Evolutionary conservation across 441 rosid genomes (phyloP).

Genomic region (Adansonia grandidieri): DNA sequence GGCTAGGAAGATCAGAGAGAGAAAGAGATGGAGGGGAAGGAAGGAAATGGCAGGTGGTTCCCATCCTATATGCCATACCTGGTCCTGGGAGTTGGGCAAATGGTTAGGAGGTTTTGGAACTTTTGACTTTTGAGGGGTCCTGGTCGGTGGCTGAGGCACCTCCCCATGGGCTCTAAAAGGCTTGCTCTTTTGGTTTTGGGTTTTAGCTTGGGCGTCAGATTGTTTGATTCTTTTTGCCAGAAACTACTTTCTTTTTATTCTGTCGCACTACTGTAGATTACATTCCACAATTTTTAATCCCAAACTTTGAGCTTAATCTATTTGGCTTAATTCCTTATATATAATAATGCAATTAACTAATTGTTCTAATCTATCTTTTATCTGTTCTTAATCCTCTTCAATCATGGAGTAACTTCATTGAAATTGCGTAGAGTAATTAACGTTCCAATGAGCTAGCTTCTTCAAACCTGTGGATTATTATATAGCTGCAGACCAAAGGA

Average conservation of each 20-base stretch:
- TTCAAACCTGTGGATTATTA: not conserved
- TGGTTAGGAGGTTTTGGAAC: not conserved
- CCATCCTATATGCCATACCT: not conserved
- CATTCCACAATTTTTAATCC: not conserved
- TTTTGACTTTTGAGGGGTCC: not conserved
- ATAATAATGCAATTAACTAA: not conserved
- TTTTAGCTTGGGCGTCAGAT: not conserved
- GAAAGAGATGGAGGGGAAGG: not conserved
- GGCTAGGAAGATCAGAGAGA: not conserved
- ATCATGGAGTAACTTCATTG: not conserved
- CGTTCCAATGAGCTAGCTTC: not conserved
- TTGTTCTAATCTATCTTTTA: too few relatives aligned
- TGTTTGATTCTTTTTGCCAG: not conserved
- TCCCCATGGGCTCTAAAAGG: conserved; percentile 2
- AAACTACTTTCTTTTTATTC: not conserved
- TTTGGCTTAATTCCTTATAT: not conserved
- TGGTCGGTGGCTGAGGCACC: not conserved
- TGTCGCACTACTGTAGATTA: not conserved
- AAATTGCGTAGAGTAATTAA: not conserved
- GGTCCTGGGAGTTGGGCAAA: not conserved
- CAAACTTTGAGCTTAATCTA: not conserved
- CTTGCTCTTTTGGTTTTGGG: not conserved
- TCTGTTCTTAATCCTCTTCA: too few relatives aligned
- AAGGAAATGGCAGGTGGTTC: not conserved
- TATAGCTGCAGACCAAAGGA: not conserved